A percentile compares a stretch with the other conserved stretches of the same genome.
These are phyloP conservation scores for Stagonosporopsis tanaceti DNA, from an alignment of 2,329 filamentous ascomycete genomes.

Conservation along the genomic window DNA sequence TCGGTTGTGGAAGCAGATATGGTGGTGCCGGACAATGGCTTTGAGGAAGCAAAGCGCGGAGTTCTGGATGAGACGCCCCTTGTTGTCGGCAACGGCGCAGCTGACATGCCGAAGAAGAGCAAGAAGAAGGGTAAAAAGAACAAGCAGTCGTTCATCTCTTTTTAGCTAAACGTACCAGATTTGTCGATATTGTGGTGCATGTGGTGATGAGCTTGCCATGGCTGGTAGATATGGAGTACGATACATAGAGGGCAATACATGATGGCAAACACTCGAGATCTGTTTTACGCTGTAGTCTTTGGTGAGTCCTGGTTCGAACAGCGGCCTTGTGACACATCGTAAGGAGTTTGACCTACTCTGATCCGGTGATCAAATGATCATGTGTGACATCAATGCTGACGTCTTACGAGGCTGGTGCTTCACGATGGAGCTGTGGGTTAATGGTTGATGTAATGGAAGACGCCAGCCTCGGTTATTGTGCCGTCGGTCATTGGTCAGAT, in stretches of 20 bases:
- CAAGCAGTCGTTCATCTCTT: slow-evolving; percentile 5
- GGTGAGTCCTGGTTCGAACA: too few species aligned
- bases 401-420: neutral
- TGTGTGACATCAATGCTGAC: neutral
- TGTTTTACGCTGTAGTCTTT: too few species aligned
- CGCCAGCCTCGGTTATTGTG: neutral
- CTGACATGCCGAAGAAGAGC: slow-evolving; percentile 3
- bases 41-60: neutral
- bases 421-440: neutral
- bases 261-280: too few species aligned
- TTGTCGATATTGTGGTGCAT: neutral
- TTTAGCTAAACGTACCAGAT: neutral
- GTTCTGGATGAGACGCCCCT: neutral
- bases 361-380: neutral
- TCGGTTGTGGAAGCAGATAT: slow-evolving; percentile 3
- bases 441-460: neutral
- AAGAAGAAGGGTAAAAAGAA: slow-evolving; percentile 16
- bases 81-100: neutral
- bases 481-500: neutral
- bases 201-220: neutral
- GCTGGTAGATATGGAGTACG: neutral
- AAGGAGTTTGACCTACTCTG: neutral
- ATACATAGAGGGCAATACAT: neutral
- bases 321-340: too few species aligned
- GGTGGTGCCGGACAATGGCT: neutral